These are phyloP conservation scores for Ceratobasidium sp. DNA, from an alignment of 1,284 basidiomycete genomes.

Conservation along the genomic window DNA sequence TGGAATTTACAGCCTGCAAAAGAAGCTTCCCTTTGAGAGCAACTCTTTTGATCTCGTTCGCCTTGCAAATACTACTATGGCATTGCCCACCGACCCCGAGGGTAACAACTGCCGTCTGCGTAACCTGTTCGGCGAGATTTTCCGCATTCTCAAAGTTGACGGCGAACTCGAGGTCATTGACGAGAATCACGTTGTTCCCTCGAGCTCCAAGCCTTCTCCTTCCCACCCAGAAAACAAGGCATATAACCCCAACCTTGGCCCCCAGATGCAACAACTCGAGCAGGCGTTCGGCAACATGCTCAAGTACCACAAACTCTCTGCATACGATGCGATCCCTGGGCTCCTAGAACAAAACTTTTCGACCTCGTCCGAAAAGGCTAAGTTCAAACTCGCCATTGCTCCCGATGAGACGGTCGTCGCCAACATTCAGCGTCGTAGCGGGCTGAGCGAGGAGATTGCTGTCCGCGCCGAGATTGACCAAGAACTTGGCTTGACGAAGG, in stretches of 20 bases:
- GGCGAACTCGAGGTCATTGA: constrained; percentile 36
- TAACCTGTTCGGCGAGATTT: constrained; percentile 30
- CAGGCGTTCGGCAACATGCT: constrained; percentile 31
- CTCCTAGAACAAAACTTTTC: constrained; percentile 27
- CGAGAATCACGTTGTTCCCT: constrained; percentile 26
- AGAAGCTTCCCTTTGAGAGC: constrained; percentile 24
- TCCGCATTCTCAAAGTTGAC: constrained; percentile 35
- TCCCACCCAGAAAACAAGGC: constrained; percentile 1
- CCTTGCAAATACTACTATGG: constrained; percentile 30
- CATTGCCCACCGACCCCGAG: constrained; percentile 26
- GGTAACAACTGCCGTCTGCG: constrained; percentile 28
- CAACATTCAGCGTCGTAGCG: constrained; percentile 5
- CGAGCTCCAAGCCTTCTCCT: constrained; percentile 15
- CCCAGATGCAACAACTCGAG: constrained; percentile 17
- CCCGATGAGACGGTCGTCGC: neutral
- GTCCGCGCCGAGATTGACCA: constrained; percentile 10
- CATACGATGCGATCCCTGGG: constrained; percentile 19
- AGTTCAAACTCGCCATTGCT: constrained; percentile 26
- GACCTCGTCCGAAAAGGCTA: constrained; percentile 20
- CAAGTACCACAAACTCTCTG: constrained; percentile 26
- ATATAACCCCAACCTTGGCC: neutral
- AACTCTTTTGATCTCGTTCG: constrained; percentile 37
- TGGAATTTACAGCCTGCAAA: constrained; percentile 1
- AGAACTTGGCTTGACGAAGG: constrained; percentile 6
- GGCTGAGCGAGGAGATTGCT: constrained; percentile 9